These are phyloP conservation scores for Fraxinus americana DNA, from an alignment of 257 asterid species.

Conservation along the genomic window DNA sequence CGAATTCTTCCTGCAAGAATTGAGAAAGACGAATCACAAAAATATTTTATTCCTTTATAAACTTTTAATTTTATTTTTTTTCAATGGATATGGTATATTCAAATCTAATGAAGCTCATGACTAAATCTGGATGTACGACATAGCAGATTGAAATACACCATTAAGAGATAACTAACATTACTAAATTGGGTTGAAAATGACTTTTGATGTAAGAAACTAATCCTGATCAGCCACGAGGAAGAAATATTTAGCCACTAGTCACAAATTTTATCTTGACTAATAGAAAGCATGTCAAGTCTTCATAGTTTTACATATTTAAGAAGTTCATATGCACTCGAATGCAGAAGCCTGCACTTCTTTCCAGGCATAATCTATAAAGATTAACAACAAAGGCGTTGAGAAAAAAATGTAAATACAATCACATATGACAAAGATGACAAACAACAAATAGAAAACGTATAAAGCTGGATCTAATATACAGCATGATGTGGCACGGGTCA, in stretches of 20 bases:
- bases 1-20: slow-evolving; percentile 62
- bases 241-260: background rate
- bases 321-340: background rate
- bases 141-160: background rate
- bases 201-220: background rate
- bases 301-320: background rate
- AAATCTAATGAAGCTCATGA: slow-evolving; percentile 2
- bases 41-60: background rate
- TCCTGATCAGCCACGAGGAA: background rate
- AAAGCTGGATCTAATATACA: background rate
- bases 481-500: background rate
- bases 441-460: background rate
- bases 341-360: slow-evolving; percentile 2
- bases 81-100: background rate
- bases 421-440: background rate
- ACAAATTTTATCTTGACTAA: slow-evolving; percentile 14
- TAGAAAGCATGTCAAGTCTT: slow-evolving; percentile 3
- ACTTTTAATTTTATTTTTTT: background rate
- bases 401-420: slow-evolving; percentile 7
- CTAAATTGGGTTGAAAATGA: background rate
- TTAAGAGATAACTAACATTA: background rate
- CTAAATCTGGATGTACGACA: background rate
- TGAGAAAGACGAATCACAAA: slow-evolving; percentile 20
- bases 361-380: slow-evolving; percentile 1
- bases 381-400: background rate